Percentiles rank a stretch among this genome's conserved stretches.
Conservation (phyloP, 2,329 filamentous ascomycete genomes). For the Ophiosphaerella herpotricha region DNA sequence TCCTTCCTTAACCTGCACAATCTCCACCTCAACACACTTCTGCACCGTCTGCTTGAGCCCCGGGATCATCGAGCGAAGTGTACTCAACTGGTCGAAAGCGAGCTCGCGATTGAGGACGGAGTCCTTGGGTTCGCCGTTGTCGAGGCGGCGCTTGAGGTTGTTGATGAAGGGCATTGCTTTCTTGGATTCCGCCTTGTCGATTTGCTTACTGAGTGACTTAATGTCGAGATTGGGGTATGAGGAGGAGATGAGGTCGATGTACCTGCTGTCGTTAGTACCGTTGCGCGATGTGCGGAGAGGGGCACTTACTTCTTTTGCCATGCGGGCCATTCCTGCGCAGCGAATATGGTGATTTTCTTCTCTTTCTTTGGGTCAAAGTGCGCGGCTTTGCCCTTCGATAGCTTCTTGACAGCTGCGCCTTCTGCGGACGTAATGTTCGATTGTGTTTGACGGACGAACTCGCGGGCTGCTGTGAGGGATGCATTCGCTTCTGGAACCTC, state of each 20-base stretch:
- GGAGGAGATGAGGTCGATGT: conserved; percentile 39
- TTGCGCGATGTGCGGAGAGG: background rate
- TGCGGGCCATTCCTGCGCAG: conserved; percentile 76
- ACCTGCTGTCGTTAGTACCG: conserved; percentile 18
- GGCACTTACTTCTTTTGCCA: conserved; percentile 92
- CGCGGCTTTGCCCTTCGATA: conserved; percentile 87
- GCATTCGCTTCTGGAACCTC: conserved; percentile 67
- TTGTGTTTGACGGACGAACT: conserved; percentile 76
- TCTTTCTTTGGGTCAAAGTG: conserved; percentile 88
- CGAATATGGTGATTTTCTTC: conserved; percentile 88
- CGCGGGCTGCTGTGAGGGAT: conserved; percentile 74
- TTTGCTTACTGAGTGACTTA: conserved; percentile 76
- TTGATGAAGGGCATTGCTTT: conserved; percentile 98
- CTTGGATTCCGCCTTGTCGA: conserved; percentile 91
- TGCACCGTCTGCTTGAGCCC: conserved; percentile 77
- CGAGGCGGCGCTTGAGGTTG: conserved; percentile 78
- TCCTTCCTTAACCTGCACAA: conserved; percentile 73
- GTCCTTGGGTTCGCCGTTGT: conserved; percentile 66
- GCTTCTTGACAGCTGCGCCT: conserved; percentile 80
- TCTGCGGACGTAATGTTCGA: conserved; percentile 87
- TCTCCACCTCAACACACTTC: conserved; percentile 69
- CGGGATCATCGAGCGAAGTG: conserved; percentile 76
- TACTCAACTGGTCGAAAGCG: conserved; percentile 80
- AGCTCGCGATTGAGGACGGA: conserved; percentile 82
- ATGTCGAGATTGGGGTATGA: conserved; percentile 66